Conservation (phyloP, 148 eudicot species). For the Amaranthus hypochondriacus region DNA sequence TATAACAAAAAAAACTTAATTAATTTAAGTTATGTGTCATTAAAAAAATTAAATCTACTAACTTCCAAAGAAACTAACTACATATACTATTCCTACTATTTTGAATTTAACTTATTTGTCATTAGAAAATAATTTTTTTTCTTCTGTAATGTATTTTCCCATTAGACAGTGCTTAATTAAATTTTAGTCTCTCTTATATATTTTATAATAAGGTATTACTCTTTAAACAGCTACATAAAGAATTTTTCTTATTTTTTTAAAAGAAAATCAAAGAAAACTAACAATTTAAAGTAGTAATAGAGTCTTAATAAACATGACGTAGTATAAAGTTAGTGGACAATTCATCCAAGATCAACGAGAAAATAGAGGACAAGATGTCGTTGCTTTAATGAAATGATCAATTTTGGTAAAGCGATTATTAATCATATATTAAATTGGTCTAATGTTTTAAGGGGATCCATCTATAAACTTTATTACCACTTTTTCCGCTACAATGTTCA, state of each 20-base stretch:
- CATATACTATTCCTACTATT: too few species aligned
- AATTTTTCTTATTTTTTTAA: too few species aligned
- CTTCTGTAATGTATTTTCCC: too few species aligned
- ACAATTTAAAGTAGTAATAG: neutral
- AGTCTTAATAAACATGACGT: neutral
- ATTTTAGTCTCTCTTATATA: too few species aligned
- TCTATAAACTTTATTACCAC: slow-evolving; percentile 6
- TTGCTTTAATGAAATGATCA: neutral
- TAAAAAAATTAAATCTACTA: too few species aligned
- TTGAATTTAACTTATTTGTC: too few species aligned
- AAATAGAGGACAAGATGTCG: slow-evolving; percentile 7
- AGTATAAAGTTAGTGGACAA: slow-evolving; percentile 13
- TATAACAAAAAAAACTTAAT: too few species aligned
- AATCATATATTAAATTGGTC: neutral
- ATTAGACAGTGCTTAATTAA: too few species aligned
- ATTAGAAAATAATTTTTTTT: too few species aligned
- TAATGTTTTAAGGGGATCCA: slow-evolving; percentile 1
- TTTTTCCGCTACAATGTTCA: slow-evolving; percentile 12
- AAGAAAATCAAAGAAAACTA: too few species aligned
- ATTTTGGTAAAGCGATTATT: neutral
- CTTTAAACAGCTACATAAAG: neutral
- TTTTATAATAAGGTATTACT: neutral
- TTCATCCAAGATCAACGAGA: neutral
- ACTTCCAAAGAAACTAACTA: too few species aligned
- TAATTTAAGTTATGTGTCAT: too few species aligned